Evolutionary conservation across 2,329 filamentous ascomycete genomes (phyloP).

Genomic region (Fusarium hostae): DNA sequence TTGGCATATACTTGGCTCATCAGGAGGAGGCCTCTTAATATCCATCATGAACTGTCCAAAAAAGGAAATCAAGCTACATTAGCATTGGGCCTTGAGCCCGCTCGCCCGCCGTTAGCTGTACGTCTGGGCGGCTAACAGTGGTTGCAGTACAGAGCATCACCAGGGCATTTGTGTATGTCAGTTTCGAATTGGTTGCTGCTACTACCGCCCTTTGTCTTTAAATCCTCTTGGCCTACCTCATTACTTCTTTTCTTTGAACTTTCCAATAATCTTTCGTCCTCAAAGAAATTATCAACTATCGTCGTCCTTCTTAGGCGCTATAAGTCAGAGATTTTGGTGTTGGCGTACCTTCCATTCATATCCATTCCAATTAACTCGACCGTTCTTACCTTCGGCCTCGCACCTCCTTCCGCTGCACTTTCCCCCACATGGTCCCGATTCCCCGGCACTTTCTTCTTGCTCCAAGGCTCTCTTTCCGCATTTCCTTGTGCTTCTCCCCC

Average conservation of each 20-base stretch:
- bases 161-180: neutral
- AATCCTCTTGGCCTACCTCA: constrained; percentile 7
- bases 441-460: constrained; percentile 35
- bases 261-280: neutral
- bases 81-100: constrained; percentile 13
- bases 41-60: constrained; percentile 21
- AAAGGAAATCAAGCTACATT: constrained; percentile 30
- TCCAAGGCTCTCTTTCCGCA: constrained; percentile 27
- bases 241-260: neutral
- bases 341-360: constrained; percentile 8
- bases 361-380: constrained; percentile 19
- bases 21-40: constrained; percentile 30
- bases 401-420: constrained; percentile 8
- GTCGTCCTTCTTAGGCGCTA: neutral
- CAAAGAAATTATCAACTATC: neutral
- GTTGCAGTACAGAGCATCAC: neutral
- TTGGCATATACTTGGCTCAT: constrained; percentile 1
- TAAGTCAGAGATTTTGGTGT: constrained; percentile 5
- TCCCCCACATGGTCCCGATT: constrained; percentile 37
- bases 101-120: constrained; percentile 4
- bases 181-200: neutral
- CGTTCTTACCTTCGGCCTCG: constrained; percentile 2
- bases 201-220: neutral
- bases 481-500: constrained; percentile 16
- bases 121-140: neutral